Base-by-base conservation (phyloP, 768 basidiomycete genomes). In the Asterophora lycoperdoides region DNA sequence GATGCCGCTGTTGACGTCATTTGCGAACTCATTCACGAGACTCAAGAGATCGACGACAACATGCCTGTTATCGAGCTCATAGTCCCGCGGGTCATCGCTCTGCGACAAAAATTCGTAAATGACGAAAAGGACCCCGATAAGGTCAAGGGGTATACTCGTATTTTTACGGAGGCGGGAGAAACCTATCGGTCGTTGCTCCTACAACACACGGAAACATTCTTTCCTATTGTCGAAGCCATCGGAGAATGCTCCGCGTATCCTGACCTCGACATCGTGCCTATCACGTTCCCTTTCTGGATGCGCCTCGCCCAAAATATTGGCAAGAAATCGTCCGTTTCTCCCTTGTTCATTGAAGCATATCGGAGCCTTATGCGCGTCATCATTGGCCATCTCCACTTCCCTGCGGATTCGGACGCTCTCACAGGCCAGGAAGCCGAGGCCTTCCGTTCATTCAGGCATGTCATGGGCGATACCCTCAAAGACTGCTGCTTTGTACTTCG, bases 211-310 rank as follows among this genome's bases (percentile, higher is more conserved):
- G 87, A 93, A 52, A 86, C 89, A 0, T 96, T 98, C 68, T 89
- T 92, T 67, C 93, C 95, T 0, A 83, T 99, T 55, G 91, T 99
- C 17, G 87, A 95, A 59, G 94, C 93, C 18, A 94, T 99, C 56
- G 88, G 88, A 8, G 80, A 87, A 60, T 98, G 95, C 62, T 87
- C 96, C 11, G 89, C 90, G 1, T 95, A 90, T 68, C 79, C 79
- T 13, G 93, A 97, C 63, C 84, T 98, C 49, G 96, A 98, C 62
- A 89, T 98, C 60, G 94, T 96, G 23, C 90, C 88, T 4, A 94
- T 98, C 66, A 98, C 96, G 9, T 97, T 98, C 74, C 84, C 87
- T 23, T 98, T 99, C 75, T 99, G 96, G 96, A 93, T 92, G 83
- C 85, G 89, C 14, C 84, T 99, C 30, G 88, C 93, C n/a, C 86